These are phyloP conservation scores for Komagataella populi DNA, from an alignment of 805 yeast species.

Conservation along the genomic window DNA sequence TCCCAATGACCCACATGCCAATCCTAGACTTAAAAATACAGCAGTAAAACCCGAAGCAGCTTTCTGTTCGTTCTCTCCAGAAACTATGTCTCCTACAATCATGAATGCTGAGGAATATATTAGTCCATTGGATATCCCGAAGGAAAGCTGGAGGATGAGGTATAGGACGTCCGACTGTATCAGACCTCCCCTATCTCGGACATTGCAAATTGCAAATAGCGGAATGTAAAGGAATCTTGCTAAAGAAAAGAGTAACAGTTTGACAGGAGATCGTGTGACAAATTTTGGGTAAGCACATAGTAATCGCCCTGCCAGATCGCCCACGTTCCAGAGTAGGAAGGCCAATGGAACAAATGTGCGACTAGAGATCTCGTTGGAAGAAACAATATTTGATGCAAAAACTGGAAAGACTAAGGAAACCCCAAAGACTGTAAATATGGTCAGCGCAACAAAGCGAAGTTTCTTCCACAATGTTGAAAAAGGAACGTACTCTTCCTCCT, in stretches of 20 bases:
- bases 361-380: conserved; percentile 31
- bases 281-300: conserved; percentile 36
- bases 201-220: conserved; percentile 54
- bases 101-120: conserved; percentile 69
- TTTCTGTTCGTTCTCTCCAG: conserved; percentile 48
- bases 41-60: conserved; percentile 94
- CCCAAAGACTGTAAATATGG: conserved; percentile 64
- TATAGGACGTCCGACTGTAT: conserved; percentile 52
- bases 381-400: conserved; percentile 62
- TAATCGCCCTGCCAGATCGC: conserved; percentile 74
- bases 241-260: conserved; percentile 39
- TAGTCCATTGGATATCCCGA: conserved; percentile 87
- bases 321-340: conserved; percentile 77
- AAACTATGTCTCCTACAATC: conserved; percentile 49
- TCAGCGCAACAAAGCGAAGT: conserved; percentile 45
- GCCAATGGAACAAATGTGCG: conserved; percentile 56
- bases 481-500: conserved; percentile 30
- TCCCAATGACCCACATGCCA: conserved; percentile 64
- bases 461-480: conserved; percentile 47
- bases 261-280: conserved; percentile 27
- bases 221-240: conserved; percentile 53
- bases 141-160: conserved; percentile 53
- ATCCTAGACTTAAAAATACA: conserved; percentile 63
- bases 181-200: conserved; percentile 26
- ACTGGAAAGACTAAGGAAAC: conserved; percentile 78